Evolutionary conservation across 352 stramenopile species (phyloP).

Genomic region (Globisporangium paroecandrum): DNA sequence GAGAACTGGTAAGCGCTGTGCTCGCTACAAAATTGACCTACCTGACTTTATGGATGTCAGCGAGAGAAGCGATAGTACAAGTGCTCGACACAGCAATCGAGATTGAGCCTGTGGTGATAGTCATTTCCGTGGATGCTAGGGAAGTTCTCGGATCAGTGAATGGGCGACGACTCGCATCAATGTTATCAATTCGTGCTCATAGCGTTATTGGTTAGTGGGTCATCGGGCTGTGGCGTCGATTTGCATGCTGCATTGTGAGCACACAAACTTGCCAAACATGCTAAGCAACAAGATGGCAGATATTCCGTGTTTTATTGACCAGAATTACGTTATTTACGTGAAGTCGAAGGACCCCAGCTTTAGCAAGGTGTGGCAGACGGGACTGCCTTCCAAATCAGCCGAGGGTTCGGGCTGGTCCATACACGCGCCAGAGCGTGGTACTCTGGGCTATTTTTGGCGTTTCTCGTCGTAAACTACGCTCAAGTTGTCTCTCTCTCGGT

Average conservation of each 20-base stretch:
- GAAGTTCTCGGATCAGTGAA: too few species aligned
- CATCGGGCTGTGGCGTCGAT: neutral
- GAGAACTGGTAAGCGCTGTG: too few species aligned
- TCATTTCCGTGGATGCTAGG: too few species aligned
- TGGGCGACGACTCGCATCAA: too few species aligned
- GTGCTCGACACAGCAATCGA: too few species aligned
- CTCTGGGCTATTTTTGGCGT: slow-evolving; percentile 2
- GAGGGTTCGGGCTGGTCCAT: neutral
- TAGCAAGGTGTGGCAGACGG: neutral
- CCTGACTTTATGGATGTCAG: too few species aligned
- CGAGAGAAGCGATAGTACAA: too few species aligned
- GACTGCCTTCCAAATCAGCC: neutral
- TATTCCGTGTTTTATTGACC: neutral
- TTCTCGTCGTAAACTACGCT: neutral
- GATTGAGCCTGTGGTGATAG: too few species aligned
- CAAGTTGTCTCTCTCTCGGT: neutral
- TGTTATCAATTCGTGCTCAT: neutral
- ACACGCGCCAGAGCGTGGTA: neutral
- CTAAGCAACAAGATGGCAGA: too few species aligned
- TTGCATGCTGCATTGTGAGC: too few species aligned
- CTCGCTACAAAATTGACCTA: too few species aligned
- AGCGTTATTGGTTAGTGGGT: neutral
- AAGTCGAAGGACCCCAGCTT: neutral
- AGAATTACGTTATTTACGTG: neutral
- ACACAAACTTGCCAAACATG: too few species aligned